These are phyloP conservation scores for Incumbomyces lentus DNA, from an alignment of 2,329 filamentous ascomycete species.

Conservation along the genomic window DNA sequence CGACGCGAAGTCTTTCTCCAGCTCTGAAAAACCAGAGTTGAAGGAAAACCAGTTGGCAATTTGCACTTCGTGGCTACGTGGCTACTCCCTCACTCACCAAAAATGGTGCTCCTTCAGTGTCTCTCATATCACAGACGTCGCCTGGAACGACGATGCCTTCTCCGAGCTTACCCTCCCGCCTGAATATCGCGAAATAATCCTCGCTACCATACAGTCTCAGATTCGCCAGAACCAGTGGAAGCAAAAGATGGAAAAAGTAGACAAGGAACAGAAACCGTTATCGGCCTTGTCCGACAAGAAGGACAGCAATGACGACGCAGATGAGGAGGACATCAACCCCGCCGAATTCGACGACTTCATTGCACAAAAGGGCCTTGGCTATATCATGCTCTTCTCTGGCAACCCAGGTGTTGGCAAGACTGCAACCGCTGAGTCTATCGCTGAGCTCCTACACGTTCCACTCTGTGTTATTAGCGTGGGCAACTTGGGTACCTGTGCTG, in stretches of 20 bases:
- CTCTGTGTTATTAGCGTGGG: slow-evolving; percentile 43
- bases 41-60: slow-evolving; percentile 6
- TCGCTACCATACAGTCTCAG: slow-evolving; percentile 22
- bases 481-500: slow-evolving; percentile 35
- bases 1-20: neutral
- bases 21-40: slow-evolving; percentile 2
- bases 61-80: slow-evolving; percentile 6
- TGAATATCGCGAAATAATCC: slow-evolving; percentile 23
- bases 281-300: neutral
- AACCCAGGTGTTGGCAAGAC: slow-evolving; percentile 47
- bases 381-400: slow-evolving; percentile 35
- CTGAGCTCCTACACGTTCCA: slow-evolving; percentile 26
- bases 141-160: slow-evolving; percentile 25
- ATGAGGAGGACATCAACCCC: neutral
- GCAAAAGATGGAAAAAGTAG: slow-evolving; percentile 6
- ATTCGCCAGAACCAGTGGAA: slow-evolving; percentile 10
- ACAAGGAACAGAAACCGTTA: slow-evolving; percentile 6
- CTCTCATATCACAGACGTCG: slow-evolving; percentile 21
- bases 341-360: slow-evolving; percentile 7
- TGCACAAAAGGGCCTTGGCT: slow-evolving; percentile 37
- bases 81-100: slow-evolving; percentile 5
- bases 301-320: neutral
- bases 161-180: slow-evolving; percentile 22
- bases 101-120: slow-evolving; percentile 18
- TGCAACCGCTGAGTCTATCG: slow-evolving; percentile 34